These are phyloP conservation scores for Fusarium sp. DNA, from an alignment of 2,329 filamentous ascomycete genomes.

Conservation along the genomic window DNA sequence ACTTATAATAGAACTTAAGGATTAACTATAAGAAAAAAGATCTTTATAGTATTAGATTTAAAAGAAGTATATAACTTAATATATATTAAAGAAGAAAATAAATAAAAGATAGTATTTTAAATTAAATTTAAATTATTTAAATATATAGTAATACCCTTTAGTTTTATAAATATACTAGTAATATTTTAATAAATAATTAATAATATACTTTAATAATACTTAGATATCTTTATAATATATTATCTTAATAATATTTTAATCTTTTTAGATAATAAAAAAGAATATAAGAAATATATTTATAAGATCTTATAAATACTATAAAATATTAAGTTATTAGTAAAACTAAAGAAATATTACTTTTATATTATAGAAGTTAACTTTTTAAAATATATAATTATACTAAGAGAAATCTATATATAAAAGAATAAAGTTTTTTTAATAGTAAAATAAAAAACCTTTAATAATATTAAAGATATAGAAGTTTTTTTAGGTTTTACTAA, in stretches of 20 bases:
- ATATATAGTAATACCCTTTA: not conserved
- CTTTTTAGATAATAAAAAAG: conserved; percentile 30
- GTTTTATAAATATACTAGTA: not conserved
- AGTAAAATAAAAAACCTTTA: not conserved
- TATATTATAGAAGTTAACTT: conserved; percentile 25
- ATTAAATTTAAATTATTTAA: not conserved
- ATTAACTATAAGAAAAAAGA: no score
- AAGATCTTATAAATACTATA: conserved; percentile 24
- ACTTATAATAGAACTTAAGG: no score
- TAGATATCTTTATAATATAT: conserved; percentile 34
- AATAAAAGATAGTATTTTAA: not conserved
- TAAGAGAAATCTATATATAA: conserved; percentile 30
- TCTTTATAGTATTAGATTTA: no score
- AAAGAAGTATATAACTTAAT: no score
- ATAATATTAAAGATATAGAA: conserved; percentile 21
- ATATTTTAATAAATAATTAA: conserved; percentile 40
- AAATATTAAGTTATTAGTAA: conserved; percentile 25
- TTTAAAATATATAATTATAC: conserved; percentile 15
- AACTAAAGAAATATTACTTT: conserved; percentile 30
- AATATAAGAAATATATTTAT: conserved; percentile 32
- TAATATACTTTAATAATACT: conserved; percentile 25
- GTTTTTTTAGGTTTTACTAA: no score
- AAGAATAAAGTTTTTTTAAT: conserved; percentile 19
- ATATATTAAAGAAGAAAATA: no score
- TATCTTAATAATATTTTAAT: conserved; percentile 41